Base-by-base conservation (phyloP, 305 asterid species). In the Fraxinus albicans region DNA sequence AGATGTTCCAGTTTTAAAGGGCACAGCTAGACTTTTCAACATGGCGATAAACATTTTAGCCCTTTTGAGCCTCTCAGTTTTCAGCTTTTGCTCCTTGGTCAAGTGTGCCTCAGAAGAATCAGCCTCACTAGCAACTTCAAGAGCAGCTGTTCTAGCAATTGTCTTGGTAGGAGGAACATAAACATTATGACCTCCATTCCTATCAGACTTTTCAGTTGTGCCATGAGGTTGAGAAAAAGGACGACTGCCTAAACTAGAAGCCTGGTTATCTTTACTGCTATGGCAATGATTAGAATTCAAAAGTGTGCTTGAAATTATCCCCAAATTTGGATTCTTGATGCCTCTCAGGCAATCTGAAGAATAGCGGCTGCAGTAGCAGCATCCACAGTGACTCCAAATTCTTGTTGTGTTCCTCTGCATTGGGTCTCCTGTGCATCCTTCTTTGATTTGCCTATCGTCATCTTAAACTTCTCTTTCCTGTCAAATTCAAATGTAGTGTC, bases 281-380 rank as follows among this genome's bases (percentile, higher is more conserved):
- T 81, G 81, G 47, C 60, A 86, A 82, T 70, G 83, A 79, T 84
- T 83, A 67, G 82, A 82, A 53, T 79, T 86, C 6, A 65, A 23
- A 77, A 85, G 80, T 9, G 89, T 55, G 40, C 80, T 84, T 79
- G 91, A 82, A 80, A 84, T 60, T 53, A 82, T 73, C 70, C 87
- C 88, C 77, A 81, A 76, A 83, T 87, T 86, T 47, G 97, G 88
- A 76, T 84, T 89, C 79, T 89, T 94, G 9, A 90, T 87, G 82
- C 98, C 98, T 87, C 95, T 91, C 10, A 90, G 79, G 98, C 98
- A 80, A 97, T 96, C 89, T 94, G 91, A 88, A 96, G 97, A 83
- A 93, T 92, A 82, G 97, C 99, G 29, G 95, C 98, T 10, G 92
- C 96, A 36, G 94, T 88, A 2, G 91, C 94, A 67, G 94, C 95